Conservation (phyloP, 768 basidiomycete species). For the Boletus subcaerulescens region DNA sequence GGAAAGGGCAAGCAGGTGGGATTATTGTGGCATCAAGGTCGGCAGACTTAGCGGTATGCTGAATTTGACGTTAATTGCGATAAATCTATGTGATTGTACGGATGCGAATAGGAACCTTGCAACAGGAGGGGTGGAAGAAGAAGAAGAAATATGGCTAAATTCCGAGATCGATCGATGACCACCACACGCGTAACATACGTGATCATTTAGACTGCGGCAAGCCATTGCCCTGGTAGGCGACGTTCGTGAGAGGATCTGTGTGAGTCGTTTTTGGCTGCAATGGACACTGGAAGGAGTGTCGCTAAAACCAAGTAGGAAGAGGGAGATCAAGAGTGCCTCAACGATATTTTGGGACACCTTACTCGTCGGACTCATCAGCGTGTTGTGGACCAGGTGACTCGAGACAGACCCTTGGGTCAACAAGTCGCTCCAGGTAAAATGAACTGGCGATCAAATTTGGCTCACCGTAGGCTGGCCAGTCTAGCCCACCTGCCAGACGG, state of each 20-base stretch:
- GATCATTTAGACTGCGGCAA: conserved; percentile 5
- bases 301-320: conserved; percentile 6
- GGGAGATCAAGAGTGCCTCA: conserved; percentile 13
- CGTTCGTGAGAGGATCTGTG: conserved; percentile 27
- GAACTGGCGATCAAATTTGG: not conserved
- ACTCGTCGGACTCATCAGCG: not conserved
- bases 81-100: conserved; percentile 3
- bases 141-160: conserved; percentile 5
- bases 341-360: conserved; percentile 18
- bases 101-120: conserved; percentile 6
- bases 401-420: not conserved
- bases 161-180: conserved; percentile 23
- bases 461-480: too few relatives aligned
- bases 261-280: conserved; percentile 7
- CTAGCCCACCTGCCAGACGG: not conserved
- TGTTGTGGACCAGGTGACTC: not conserved
- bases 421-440: not conserved
- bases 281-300: conserved; percentile 9
- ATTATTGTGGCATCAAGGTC: not conserved
- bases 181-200: conserved; percentile 2
- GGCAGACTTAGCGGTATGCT: conserved; percentile 1
- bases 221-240: not conserved
- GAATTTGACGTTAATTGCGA: conserved; percentile 21
- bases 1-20: not conserved
- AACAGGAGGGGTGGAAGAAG: conserved; percentile 2